Conservation (phyloP, 352 stramenopile species). For the Phytopythium helicoides region DNA sequence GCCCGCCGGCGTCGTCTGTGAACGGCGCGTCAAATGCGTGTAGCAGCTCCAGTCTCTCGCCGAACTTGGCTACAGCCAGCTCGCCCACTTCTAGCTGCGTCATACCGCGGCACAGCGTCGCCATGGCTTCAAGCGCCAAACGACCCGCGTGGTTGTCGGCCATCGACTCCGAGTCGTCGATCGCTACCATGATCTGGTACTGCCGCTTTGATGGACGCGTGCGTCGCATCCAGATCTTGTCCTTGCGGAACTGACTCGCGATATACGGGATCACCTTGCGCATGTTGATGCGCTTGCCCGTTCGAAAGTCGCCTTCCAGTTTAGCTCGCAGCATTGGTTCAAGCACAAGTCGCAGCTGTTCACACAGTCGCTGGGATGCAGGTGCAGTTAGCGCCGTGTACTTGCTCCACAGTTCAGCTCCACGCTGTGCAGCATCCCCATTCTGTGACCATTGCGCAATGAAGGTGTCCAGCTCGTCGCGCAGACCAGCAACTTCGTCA, state of each 20-base stretch:
- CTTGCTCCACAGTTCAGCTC: constrained; percentile 88
- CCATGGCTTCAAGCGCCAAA: constrained; percentile 95
- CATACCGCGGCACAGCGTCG: constrained; percentile 97
- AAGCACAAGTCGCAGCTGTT: constrained; percentile 98
- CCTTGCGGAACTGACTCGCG: constrained; percentile 99
- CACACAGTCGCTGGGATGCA: constrained; percentile 94
- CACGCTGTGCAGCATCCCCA: constrained; percentile 33
- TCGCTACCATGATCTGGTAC: constrained; percentile 99
- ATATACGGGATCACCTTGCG: constrained; percentile 99
- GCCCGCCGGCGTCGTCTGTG: constrained; percentile 93
- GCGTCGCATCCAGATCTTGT: constrained; percentile 99
- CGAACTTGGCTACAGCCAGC: constrained; percentile 93
- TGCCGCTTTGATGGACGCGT: constrained; percentile 98
- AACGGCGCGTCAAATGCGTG: constrained; percentile 97
- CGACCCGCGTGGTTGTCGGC: constrained; percentile 94
- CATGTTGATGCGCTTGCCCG: constrained; percentile 99
- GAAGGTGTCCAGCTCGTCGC: constrained; percentile 75
- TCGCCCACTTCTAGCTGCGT: constrained; percentile 97
- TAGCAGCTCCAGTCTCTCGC: constrained; percentile 95
- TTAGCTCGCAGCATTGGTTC: constrained; percentile 98
- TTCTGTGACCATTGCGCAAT: constrained; percentile 65
- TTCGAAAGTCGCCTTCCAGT: constrained; percentile 98
- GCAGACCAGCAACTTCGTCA: constrained; percentile 71
- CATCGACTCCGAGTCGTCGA: constrained; percentile 99
- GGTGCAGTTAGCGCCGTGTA: constrained; percentile 92